Base-by-base conservation (phyloP, 2,329 filamentous ascomycete genomes). In the Fusarium sp. region DNA sequence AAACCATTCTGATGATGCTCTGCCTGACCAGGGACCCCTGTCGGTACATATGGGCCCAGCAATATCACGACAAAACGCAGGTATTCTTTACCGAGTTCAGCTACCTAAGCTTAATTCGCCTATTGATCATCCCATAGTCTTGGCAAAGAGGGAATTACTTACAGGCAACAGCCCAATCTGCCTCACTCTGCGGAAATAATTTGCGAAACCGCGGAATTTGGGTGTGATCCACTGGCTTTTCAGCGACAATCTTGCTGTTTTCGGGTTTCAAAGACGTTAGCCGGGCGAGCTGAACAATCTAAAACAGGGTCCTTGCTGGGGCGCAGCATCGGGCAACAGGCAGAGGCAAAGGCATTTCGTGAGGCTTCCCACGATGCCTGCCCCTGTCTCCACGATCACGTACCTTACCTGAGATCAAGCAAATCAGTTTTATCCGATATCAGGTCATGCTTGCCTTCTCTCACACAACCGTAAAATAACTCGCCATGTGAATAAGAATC, bases 291-390 rank as follows among this genome's bases (percentile, higher is more conserved):
- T 67, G 64, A 68, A 48, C 28, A 43, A 50, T 31, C 34, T 48
- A 53, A 31, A 38, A 39, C 66, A 46, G 39, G 54, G 52, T 24
- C 53, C 38, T 53, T 49, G 39, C 45, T 52, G 67, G 45, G 63
- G 68, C 68, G 59, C 51, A 71, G 67, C 56, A 58, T 53, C 31
- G 48, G 60, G 50, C 44, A 55, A 61, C 31, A 56, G 66, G 59
- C 55, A 44, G 28, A 54, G 49, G 39, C 54, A 61, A 31, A 56
- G 66, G 59, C 56, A 44, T 24, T 48, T 24, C 38, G 43, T 54
- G 44, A 64, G 63, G 59, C 54, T 45, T 31, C 48, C 50, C 34
- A 36, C 36, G 9, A 55, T 60, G 42, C n/a, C 39, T 28, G 17
- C 38, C 36, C 17, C 22, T 22, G 18, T 42, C 36, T 18, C 26